A percentile compares a stretch with the other conserved stretches of the same genome.
Evolutionary conservation across 345 rosid genomes (phyloP).

Genomic region (Angophora floribunda): DNA sequence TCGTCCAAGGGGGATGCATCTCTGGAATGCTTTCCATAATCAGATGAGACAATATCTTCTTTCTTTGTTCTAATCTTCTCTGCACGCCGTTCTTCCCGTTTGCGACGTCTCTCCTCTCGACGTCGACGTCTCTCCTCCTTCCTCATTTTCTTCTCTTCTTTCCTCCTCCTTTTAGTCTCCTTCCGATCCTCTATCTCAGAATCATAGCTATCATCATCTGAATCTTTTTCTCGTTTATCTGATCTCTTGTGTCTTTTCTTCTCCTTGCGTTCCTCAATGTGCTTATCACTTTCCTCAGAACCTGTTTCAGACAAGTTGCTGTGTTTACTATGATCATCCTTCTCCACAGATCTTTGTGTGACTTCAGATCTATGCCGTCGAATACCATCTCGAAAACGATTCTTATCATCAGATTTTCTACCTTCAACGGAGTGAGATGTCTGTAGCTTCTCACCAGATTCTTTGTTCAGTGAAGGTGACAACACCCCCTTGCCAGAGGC

Average conservation of each 20-base stretch:
- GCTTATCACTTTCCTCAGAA: slow-evolving; percentile 43
- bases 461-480: slow-evolving; percentile 24
- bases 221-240: slow-evolving; percentile 36
- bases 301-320: slow-evolving; percentile 32
- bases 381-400: slow-evolving; percentile 10
- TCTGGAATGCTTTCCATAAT: neutral
- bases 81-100: slow-evolving; percentile 65
- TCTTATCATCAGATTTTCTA: slow-evolving; percentile 28
- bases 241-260: slow-evolving; percentile 58
- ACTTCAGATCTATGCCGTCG: slow-evolving; percentile 12
- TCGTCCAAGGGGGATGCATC: slow-evolving; percentile 44
- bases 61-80: slow-evolving; percentile 54
- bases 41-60: neutral
- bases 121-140: slow-evolving; percentile 83
- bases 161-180: slow-evolving; percentile 81
- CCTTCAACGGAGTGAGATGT: slow-evolving; percentile 3
- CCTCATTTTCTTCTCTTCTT: slow-evolving; percentile 70
- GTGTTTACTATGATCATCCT: slow-evolving; percentile 24
- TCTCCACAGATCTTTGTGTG: slow-evolving; percentile 15
- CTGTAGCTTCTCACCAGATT: slow-evolving; percentile 12
- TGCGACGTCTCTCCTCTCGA: slow-evolving; percentile 68
- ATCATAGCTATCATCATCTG: slow-evolving; percentile 54
- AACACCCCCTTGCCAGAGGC: slow-evolving; percentile 22
- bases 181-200: slow-evolving; percentile 73
- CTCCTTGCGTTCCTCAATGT: slow-evolving; percentile 29